These are phyloP conservation scores for Malus sylvestris DNA, from an alignment of 306 rosid genomes.

Conservation along the genomic window DNA sequence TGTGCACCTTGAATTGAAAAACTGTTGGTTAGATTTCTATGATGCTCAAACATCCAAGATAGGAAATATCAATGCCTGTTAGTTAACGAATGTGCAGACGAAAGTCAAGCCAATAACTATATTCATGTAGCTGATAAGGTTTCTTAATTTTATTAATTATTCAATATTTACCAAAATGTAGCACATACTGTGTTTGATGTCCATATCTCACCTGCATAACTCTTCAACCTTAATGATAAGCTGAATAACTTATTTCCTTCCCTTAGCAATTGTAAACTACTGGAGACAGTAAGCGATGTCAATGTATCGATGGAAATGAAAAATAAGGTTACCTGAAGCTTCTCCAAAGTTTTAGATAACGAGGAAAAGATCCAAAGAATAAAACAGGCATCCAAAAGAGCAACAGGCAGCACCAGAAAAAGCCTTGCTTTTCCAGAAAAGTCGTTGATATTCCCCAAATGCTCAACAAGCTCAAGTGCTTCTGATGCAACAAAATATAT, in stretches of 20 bases:
- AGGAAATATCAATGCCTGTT: background rate
- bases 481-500: constrained; percentile 61
- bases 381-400: constrained; percentile 64
- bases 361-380: constrained; percentile 77
- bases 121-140: background rate
- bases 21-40: background rate
- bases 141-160: background rate
- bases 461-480: constrained; percentile 72
- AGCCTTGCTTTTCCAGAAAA: constrained; percentile 60
- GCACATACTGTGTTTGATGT: background rate
- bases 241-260: background rate
- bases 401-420: constrained; percentile 61
- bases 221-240: background rate
- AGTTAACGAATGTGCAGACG: background rate
- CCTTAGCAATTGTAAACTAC: background rate
- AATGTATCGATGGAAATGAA: background rate
- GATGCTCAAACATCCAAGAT: background rate
- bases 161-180: background rate
- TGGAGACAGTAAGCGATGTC: background rate
- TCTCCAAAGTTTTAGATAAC: constrained; percentile 62
- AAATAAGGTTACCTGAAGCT: constrained; percentile 61
- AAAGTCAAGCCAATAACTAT: background rate
- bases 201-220: background rate
- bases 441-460: constrained; percentile 71
- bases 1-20: background rate